These are phyloP conservation scores for Lentinula detonsa DNA, from an alignment of 768 basidiomycete genomes.

Conservation along the genomic window DNA sequence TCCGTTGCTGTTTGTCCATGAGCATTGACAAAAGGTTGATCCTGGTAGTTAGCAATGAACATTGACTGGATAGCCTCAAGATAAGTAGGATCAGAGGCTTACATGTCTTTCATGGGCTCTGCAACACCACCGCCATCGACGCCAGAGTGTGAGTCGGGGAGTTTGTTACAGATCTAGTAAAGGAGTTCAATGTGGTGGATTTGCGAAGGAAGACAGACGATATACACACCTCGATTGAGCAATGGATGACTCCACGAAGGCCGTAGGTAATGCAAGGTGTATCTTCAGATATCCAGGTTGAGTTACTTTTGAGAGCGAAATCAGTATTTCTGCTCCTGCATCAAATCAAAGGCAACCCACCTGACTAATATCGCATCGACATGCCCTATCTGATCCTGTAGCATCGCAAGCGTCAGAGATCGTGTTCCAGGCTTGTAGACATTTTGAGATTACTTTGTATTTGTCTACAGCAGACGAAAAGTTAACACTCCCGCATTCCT, in stretches of 20 bases:
- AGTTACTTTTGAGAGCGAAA: conserved; percentile 52
- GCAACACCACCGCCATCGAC: conserved; percentile 83
- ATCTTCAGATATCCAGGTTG: conserved; percentile 93
- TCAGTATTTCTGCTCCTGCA: neutral
- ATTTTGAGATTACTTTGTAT: conserved; percentile 52
- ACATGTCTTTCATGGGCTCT: conserved; percentile 96
- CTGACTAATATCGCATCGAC: conserved; percentile 89
- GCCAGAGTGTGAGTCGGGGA: conserved; percentile 88
- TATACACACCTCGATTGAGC: conserved; percentile 55
- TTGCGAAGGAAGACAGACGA: neutral
- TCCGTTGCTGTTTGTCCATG: conserved; percentile 46
- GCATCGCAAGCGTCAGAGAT: conserved; percentile 4
- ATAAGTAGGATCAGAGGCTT: conserved; percentile 10
- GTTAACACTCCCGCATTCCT: conserved; percentile 89
- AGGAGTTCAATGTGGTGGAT: neutral
- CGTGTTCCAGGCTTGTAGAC: neutral
- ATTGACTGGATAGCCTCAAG: neutral
- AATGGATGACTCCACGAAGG: conserved; percentile 89
- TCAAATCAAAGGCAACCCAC: conserved; percentile 25
- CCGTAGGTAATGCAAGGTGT: conserved; percentile 95
- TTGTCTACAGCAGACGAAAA: conserved; percentile 72
- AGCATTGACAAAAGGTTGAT: conserved; percentile 73
- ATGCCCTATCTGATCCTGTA: conserved; percentile 71
- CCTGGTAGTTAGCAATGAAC: conserved; percentile 31
- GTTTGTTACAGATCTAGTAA: conserved; percentile 57